Conservation (phyloP, 163 green algal genomes). For the Prototheca stagnorum region DNA sequence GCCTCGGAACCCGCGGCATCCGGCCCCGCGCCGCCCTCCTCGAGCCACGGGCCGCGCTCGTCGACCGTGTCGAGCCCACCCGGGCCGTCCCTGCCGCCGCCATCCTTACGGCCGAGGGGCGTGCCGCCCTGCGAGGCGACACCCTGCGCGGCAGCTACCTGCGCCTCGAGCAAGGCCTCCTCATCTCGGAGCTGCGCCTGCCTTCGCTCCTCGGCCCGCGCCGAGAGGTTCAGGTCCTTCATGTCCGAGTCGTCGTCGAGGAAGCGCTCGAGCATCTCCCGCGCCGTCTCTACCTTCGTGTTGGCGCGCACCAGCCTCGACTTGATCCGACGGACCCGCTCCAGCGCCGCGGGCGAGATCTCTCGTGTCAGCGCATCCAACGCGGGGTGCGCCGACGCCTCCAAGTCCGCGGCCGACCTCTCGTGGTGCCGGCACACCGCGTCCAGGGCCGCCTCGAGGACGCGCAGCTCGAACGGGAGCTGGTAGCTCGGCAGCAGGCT, state of each 20-base stretch:
- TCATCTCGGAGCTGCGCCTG: not conserved
- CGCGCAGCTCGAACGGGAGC: slow-evolving; percentile 38
- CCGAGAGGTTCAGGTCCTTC: slow-evolving; percentile 67
- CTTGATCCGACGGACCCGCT: slow-evolving; percentile 66
- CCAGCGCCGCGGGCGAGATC: slow-evolving; percentile 46
- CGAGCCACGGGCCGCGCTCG: no score
- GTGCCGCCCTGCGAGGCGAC: no score
- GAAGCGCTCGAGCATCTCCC: slow-evolving; percentile 69
- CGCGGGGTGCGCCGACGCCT: slow-evolving; percentile 50
- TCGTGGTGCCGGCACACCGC: slow-evolving; percentile 34
- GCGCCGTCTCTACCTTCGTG: slow-evolving; percentile 53
- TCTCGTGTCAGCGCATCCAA: slow-evolving; percentile 50
- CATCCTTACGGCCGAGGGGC: no score
- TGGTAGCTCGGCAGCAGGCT: slow-evolving; percentile 5
- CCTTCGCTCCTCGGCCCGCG: slow-evolving; percentile 5
- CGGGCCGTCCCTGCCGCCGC: no score
- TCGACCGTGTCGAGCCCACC: no score
- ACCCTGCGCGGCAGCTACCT: slow-evolving; percentile 1
- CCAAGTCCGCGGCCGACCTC: slow-evolving; percentile 36
- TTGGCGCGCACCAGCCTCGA: slow-evolving; percentile 60
- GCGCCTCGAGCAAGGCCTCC: not conserved
- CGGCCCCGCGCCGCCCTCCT: no score
- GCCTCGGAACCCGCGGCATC: no score
- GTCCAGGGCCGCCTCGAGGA: slow-evolving; percentile 70
- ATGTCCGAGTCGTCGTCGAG: slow-evolving; percentile 80